These are phyloP conservation scores for Pleurostoma richardsiae DNA, from an alignment of 2,329 filamentous ascomycete species.

Conservation along the genomic window DNA sequence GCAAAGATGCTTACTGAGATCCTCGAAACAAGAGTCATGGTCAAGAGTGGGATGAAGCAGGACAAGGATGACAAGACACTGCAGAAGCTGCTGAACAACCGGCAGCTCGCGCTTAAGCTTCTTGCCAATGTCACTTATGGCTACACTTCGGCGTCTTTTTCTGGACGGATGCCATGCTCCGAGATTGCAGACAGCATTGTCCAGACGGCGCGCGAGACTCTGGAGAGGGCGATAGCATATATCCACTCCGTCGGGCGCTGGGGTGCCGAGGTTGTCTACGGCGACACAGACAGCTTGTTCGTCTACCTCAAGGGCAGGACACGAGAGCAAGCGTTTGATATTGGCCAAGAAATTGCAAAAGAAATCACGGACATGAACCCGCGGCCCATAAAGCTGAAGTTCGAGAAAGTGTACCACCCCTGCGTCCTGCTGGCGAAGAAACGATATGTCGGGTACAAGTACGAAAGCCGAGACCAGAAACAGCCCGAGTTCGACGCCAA, in stretches of 20 bases:
- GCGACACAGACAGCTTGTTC: slow-evolving; percentile 94
- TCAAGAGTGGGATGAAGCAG: slow-evolving; percentile 93
- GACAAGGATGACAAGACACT: slow-evolving; percentile 84
- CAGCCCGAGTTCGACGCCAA: slow-evolving; percentile 95
- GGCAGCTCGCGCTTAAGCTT: slow-evolving; percentile 89
- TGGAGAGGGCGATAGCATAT: slow-evolving; percentile 87
- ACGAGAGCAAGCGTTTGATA: slow-evolving; percentile 81
- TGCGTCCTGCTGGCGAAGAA: slow-evolving; percentile 95
- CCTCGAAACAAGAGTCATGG: slow-evolving; percentile 92
- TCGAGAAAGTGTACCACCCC: slow-evolving; percentile 97
- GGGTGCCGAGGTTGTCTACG: slow-evolving; percentile 96
- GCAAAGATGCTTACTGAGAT: slow-evolving; percentile 98
- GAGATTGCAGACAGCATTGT: slow-evolving; percentile 99
- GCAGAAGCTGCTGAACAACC: slow-evolving; percentile 85
- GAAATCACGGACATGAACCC: slow-evolving; percentile 88
- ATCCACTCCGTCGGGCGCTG: slow-evolving; percentile 85
- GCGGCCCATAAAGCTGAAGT: slow-evolving; percentile 88
- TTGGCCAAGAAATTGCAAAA: slow-evolving; percentile 87
- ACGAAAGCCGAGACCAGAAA: slow-evolving; percentile 69
- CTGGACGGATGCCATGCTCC: slow-evolving; percentile 93
- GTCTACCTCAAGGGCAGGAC: slow-evolving; percentile 84
- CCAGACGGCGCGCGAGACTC: slow-evolving; percentile 87
- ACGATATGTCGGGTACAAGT: slow-evolving; percentile 96
- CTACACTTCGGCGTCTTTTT: slow-evolving; percentile 95
- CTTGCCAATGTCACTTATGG: slow-evolving; percentile 99